Conservation (phyloP, 352 stramenopile genomes). For the Phytophthora gonapodyides region DNA sequence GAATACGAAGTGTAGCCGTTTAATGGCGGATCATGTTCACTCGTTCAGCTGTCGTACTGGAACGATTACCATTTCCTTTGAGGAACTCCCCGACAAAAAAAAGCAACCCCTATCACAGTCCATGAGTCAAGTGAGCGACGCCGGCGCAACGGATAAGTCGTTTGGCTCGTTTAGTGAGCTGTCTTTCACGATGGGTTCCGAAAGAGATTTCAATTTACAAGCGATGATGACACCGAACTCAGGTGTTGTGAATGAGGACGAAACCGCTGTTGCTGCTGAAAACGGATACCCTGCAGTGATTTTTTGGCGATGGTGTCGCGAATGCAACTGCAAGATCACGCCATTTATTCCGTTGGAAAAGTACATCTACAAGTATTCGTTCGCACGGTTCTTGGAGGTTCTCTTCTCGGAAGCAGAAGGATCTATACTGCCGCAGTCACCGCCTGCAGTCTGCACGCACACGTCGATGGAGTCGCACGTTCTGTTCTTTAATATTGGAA, state of each 20-base stretch:
- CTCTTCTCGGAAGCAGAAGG: conserved; percentile 89
- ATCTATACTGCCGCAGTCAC: conserved; percentile 11
- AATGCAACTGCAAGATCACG: conserved; percentile 93
- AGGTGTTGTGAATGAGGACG: conserved; percentile 27
- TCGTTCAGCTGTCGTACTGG: conserved; percentile 76
- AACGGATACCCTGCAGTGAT: conserved; percentile 77
- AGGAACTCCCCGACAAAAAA: conserved; percentile 74
- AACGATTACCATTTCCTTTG: conserved; percentile 82
- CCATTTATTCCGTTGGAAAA: conserved; percentile 88
- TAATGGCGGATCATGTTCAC: conserved; percentile 85
- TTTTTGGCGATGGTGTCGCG: conserved; percentile 98
- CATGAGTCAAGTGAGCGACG: conserved; percentile 42
- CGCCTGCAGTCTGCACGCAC: conserved; percentile 43
- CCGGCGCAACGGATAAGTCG: conserved; percentile 30
- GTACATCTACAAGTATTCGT: conserved; percentile 97
- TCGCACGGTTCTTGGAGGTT: conserved; percentile 98
- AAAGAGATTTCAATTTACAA: conserved; percentile 52
- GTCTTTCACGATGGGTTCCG: conserved; percentile 36
- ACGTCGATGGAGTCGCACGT: conserved; percentile 65
- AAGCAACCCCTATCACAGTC: conserved; percentile 44
- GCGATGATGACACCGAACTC: conserved; percentile 46
- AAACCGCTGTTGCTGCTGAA: conserved; percentile 25
- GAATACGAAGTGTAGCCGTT: conserved; percentile 79
- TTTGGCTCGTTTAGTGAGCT: conserved; percentile 41
- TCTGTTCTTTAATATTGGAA: conserved; percentile 81